A percentile compares a stretch with the other conserved stretches of the same genome.
phyloP scores from a whole-genome alignment of 805 yeast species.

The Cyberlindnera sargentensis region DNA sequence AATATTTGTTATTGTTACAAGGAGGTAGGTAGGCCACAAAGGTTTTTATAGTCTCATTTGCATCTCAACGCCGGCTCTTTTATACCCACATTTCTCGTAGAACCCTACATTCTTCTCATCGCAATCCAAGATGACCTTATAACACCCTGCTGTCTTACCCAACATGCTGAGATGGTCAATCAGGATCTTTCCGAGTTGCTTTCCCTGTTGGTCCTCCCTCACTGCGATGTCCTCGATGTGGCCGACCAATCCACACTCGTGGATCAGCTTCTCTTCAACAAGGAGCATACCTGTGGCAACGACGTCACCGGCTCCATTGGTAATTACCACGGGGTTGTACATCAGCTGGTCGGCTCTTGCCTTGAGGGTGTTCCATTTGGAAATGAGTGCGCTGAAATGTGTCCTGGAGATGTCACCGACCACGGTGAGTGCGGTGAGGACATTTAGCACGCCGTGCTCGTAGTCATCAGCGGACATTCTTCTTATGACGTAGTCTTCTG shows the following conservation, averaged over 20 bases:
- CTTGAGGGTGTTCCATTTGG: conserved; percentile 46
- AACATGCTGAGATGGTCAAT: conserved; percentile 54
- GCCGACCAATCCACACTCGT: conserved; percentile 78
- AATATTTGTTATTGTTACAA: background rate
- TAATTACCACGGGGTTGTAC: conserved; percentile 67
- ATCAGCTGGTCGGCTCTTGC: conserved; percentile 24
- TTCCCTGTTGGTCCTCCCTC: conserved; percentile 68
- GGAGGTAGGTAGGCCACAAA: background rate
- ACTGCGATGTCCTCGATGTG: conserved; percentile 96
- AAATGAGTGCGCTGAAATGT: conserved; percentile 44
- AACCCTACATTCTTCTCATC: conserved; percentile 74
- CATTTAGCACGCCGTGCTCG: conserved; percentile 52
- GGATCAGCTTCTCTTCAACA: conserved; percentile 78
- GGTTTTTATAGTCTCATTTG: conserved; percentile 33
- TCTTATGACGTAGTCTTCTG: conserved; percentile 67
- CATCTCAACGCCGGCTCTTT: conserved; percentile 65
- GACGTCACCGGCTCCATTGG: conserved; percentile 36
- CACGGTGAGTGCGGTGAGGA: conserved; percentile 64
- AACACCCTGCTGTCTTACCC: conserved; percentile 61
- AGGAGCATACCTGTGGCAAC: conserved; percentile 83
- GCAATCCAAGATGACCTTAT: conserved; percentile 88
- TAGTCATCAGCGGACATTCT: conserved; percentile 50
- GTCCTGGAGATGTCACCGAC: conserved; percentile 64
- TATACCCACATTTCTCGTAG: conserved; percentile 82
- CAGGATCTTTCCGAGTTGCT: conserved; percentile 63